Evolutionary conservation across 805 yeast genomes (phyloP), one percentile per base, ranked within the genome.

Genomic region (Suhomyces kilbournensis): DNA sequence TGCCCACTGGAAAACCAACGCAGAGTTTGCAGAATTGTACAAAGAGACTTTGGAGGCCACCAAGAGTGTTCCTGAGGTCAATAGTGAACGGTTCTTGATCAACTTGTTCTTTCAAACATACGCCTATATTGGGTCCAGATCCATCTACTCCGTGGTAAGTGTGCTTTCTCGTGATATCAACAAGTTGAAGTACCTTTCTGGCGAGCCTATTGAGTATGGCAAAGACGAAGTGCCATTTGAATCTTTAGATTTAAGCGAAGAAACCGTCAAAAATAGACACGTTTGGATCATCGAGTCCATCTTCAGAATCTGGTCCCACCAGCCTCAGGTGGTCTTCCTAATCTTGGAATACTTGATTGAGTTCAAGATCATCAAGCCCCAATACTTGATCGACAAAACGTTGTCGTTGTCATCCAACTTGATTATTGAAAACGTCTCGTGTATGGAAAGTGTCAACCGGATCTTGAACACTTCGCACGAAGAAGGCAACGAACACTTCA

Each of bases 61-160:
- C 17, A 50, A 56, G 2, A 28, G 17, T 4, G 25, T 53, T 42
- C 64, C 66, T 6, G 59, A 54, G 2, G 60, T 67, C 23, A 56
- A 68, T 46, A 53, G 56, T 14, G 68, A 64, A 28, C 57, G 59
- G 51, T 69, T 86, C 50, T 66, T 85, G 35, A 73, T 88, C 15
- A 81, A 86, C 26, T 70, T 88, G 14, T 68, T 90, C 12, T 77
- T 86, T 60, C 93, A 89, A 62, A 76, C 86, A 0, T 77, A 90
- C 48, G 87, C 93, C 45, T 85, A 85, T 59, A 85, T 90, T 53
- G 97, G 98, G 12, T 86, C 90, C 46, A 80, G 97, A 64, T 92
- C 97, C 0, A 78, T 92, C 43, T 89, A 73, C 58, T 75, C 79
- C 1, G 75, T 73, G 30, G 76, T 75, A 12, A 68, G 74, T 54